Evolutionary conservation across 257 asterid species (phyloP).

Genomic region (Lithospermum erythrorhizon): DNA sequence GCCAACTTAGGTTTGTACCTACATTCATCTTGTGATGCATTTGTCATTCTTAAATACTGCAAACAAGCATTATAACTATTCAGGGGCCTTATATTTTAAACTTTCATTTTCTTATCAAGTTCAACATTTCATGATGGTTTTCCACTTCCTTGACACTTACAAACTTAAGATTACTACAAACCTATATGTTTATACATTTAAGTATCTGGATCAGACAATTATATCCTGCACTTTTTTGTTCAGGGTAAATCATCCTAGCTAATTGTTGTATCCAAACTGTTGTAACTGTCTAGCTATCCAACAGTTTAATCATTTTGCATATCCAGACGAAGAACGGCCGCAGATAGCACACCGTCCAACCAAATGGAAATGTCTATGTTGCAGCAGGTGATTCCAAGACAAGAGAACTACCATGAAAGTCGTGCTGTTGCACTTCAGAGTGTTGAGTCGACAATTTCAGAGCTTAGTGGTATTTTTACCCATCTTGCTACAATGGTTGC

Average conservation of each 20-base stretch:
- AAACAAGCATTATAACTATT: neutral
- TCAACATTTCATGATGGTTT: neutral
- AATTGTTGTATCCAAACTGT: neutral
- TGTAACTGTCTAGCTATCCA: neutral
- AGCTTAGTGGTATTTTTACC: constrained; percentile 72
- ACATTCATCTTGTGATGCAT: neutral
- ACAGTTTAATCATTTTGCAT: constrained; percentile 4
- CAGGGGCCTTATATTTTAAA: neutral
- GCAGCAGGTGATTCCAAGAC: constrained; percentile 65
- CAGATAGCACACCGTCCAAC: constrained; percentile 35
- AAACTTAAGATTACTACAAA: neutral
- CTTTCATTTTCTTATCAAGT: neutral
- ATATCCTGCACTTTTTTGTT: neutral
- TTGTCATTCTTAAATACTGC: neutral
- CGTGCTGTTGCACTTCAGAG: constrained; percentile 72
- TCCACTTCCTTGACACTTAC: neutral
- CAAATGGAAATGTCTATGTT: constrained; percentile 63
- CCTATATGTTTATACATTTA: neutral
- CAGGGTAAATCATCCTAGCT: neutral
- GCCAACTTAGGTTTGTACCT: constrained; percentile 43
- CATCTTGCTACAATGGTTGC: constrained; percentile 89
- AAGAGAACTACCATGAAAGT: constrained; percentile 53
- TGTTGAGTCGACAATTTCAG: constrained; percentile 82
- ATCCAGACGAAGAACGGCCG: constrained; percentile 49
- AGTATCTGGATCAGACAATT: neutral